phyloP scores from a whole-genome alignment of 805 yeast species.

The Sungouiozyma intestinalis region DNA sequence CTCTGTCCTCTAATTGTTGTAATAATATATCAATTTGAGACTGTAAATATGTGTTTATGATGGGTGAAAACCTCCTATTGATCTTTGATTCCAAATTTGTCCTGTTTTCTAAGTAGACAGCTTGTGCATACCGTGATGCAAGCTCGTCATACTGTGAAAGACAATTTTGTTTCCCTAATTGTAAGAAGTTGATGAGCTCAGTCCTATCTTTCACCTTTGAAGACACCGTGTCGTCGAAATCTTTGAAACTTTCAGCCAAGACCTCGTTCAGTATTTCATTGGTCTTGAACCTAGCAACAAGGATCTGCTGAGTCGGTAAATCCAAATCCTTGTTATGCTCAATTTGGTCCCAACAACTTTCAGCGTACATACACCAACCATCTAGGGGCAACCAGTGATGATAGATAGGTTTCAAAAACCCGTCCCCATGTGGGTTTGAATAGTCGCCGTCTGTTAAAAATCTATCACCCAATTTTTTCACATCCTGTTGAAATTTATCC shows the following conservation, averaged over 20 bases:
- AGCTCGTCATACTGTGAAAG: constrained; percentile 48
- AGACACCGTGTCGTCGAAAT: constrained; percentile 25
- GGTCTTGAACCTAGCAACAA: constrained; percentile 90
- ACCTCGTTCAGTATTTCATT: constrained; percentile 67
- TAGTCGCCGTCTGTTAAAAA: constrained; percentile 4
- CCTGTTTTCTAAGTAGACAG: constrained; percentile 60
- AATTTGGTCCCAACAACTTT: constrained; percentile 88
- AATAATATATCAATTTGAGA: constrained; percentile 30
- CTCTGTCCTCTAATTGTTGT: constrained; percentile 18
- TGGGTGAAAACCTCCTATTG: constrained; percentile 34
- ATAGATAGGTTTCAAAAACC: constrained; percentile 55
- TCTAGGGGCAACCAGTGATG: constrained; percentile 86
- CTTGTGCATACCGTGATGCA: constrained; percentile 64
- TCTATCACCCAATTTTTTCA: constrained; percentile 47
- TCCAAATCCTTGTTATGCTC: constrained; percentile 89
- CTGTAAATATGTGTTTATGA: constrained; percentile 35
- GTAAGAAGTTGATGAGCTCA: constrained; percentile 35
- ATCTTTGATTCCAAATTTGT: constrained; percentile 38
- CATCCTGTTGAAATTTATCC: constrained; percentile 54
- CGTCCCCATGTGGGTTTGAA: constrained; percentile 7
- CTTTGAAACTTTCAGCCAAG: constrained; percentile 34
- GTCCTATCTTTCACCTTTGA: constrained; percentile 20
- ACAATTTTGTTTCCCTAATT: constrained; percentile 35
- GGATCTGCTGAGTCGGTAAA: constrained; percentile 89
- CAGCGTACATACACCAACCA: constrained; percentile 91